A percentile compares a stretch with the other conserved stretches of the same genome.
Conservation (phyloP, 495 filamentous ascomycete genomes). For the Penicillium canariense region DNA sequence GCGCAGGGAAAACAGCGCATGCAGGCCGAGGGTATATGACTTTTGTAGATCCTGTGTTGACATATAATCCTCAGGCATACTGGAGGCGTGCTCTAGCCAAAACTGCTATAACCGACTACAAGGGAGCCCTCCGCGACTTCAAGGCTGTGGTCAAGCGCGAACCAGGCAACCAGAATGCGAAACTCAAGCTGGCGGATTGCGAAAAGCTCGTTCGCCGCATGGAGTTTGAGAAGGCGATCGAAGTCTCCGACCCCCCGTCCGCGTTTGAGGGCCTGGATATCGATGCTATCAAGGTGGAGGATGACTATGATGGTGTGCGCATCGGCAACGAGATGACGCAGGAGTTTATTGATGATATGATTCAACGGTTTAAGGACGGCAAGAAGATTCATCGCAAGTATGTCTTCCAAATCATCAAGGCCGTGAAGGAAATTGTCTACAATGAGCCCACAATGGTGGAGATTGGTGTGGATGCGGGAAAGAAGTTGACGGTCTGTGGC, state of each 20-base stretch:
- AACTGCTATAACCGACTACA: slow-evolving; percentile 82
- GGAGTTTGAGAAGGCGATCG: slow-evolving; percentile 93
- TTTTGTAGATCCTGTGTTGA: slow-evolving; percentile 3
- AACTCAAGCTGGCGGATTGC: slow-evolving; percentile 83
- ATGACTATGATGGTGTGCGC: slow-evolving; percentile 77
- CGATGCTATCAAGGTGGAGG: slow-evolving; percentile 77
- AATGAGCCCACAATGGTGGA: slow-evolving; percentile 97
- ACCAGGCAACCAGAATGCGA: slow-evolving; percentile 85
- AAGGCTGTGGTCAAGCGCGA: slow-evolving; percentile 84
- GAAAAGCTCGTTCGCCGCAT: slow-evolving; percentile 87
- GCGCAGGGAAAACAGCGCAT: neutral
- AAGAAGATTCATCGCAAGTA: slow-evolving; percentile 97
- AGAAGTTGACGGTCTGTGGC: slow-evolving; percentile 88
- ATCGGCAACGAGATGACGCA: slow-evolving; percentile 86
- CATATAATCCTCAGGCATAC: slow-evolving; percentile 64
- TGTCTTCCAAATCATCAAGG: slow-evolving; percentile 90
- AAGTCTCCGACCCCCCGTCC: slow-evolving; percentile 85
- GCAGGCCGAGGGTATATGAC: neutral
- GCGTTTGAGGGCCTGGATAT: slow-evolving; percentile 89
- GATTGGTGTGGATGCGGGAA: slow-evolving; percentile 72
- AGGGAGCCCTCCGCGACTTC: slow-evolving; percentile 88
- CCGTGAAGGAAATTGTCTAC: slow-evolving; percentile 84
- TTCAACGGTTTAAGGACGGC: slow-evolving; percentile 88
- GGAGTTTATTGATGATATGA: slow-evolving; percentile 97
- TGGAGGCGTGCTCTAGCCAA: slow-evolving; percentile 91